These are phyloP conservation scores for Nemania sp. DNA, from an alignment of 2,329 filamentous ascomycete species.

Conservation along the genomic window DNA sequence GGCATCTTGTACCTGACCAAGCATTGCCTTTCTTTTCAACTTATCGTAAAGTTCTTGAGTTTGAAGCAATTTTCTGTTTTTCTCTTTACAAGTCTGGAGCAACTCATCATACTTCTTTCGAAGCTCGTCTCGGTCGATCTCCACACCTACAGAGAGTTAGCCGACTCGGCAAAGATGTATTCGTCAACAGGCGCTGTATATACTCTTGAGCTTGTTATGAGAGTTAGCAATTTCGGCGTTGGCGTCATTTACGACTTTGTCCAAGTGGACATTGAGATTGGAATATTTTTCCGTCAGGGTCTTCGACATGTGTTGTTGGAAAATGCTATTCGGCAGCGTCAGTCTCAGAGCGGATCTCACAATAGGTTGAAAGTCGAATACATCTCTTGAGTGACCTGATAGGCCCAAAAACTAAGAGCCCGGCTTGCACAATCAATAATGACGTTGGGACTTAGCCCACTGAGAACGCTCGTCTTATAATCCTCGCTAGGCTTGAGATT, in stretches of 20 bases:
- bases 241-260: slow-evolving; percentile 74
- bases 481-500: slow-evolving; percentile 80
- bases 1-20: slow-evolving; percentile 58
- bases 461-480: slow-evolving; percentile 85
- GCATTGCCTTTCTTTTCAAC: slow-evolving; percentile 58
- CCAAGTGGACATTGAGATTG: slow-evolving; percentile 65
- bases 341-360: background rate
- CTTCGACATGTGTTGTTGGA: slow-evolving; percentile 75
- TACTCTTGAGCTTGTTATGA: slow-evolving; percentile 67
- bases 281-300: slow-evolving; percentile 73
- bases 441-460: slow-evolving; percentile 76
- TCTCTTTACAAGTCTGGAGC: slow-evolving; percentile 66
- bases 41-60: slow-evolving; percentile 68
- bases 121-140: slow-evolving; percentile 64
- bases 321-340: slow-evolving; percentile 56
- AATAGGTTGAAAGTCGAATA: slow-evolving; percentile 45
- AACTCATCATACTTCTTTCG: slow-evolving; percentile 75
- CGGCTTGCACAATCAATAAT: slow-evolving; percentile 87
- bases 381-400: slow-evolving; percentile 85
- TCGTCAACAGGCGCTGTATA: slow-evolving; percentile 29
- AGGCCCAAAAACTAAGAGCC: slow-evolving; percentile 82
- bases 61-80: slow-evolving; percentile 69
- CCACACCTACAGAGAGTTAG: slow-evolving; percentile 49
- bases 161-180: background rate
- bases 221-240: slow-evolving; percentile 71